Evolutionary conservation across 108 stramenopile species (phyloP).

Genomic region (Skeletonema grethae): DNA sequence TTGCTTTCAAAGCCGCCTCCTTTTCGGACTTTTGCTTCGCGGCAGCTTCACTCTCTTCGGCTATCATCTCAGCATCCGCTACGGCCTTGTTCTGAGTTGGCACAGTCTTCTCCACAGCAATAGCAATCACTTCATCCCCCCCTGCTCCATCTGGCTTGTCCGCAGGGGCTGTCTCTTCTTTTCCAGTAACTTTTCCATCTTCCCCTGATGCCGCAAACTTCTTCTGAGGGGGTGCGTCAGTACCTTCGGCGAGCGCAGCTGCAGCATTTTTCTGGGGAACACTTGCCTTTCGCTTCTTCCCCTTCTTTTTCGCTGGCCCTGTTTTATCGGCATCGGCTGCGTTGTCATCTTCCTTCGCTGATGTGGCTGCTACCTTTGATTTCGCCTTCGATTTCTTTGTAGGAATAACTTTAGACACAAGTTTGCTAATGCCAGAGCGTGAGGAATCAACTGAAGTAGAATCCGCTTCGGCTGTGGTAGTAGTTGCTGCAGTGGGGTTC

Average conservation of each 20-base stretch:
- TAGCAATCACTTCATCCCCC: background rate
- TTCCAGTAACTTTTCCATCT: background rate
- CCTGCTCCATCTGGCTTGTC: background rate
- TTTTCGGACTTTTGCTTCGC: background rate
- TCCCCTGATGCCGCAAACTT: constrained; percentile 2
- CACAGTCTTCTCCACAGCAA: background rate
- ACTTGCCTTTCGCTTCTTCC: constrained; percentile 40
- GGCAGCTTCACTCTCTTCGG: background rate
- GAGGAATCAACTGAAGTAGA: background rate
- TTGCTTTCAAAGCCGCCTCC: background rate
- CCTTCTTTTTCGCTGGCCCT: constrained; percentile 14
- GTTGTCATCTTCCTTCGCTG: background rate
- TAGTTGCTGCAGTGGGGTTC: background rate
- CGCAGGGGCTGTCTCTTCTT: background rate
- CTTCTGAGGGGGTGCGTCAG: constrained; percentile 21
- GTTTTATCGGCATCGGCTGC: background rate
- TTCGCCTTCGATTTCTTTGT: constrained; percentile 9
- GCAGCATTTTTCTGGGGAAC: constrained; percentile 33
- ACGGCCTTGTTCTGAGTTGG: background rate
- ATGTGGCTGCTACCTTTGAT: background rate
- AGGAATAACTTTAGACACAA: constrained; percentile 6
- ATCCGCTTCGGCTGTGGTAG: background rate
- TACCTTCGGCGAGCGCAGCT: background rate
- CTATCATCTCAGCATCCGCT: background rate
- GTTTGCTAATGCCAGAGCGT: background rate